Evolutionary conservation across 2,329 filamentous ascomycete genomes (phyloP), one percentile per base, ranked within the genome.

Genomic region (Pseudopithomyces chartarum): DNA sequence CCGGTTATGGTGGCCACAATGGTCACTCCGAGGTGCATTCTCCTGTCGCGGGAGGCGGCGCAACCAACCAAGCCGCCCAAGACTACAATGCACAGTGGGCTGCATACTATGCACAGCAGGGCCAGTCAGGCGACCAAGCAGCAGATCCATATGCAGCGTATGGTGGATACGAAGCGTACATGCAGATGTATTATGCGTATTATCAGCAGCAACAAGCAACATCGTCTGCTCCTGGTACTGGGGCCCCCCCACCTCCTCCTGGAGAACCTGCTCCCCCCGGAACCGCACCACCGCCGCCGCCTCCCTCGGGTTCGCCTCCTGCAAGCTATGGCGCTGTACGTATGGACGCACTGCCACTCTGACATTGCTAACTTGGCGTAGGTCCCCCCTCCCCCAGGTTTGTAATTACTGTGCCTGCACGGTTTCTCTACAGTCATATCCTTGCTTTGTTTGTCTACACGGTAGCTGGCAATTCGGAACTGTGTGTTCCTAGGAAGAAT

Each of bases 51-150:
- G 74, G 79, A 17, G 76, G 84, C 11, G 76, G 83, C 23, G 70
- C 75, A 8, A 71, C 67, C 52, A 61, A 56, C 42, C 66, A 70
- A 50, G 65, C 73, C 51, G 76, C 80, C 11, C 38, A 42, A 52
- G 90, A 96, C 67, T 95, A 95, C 73, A 86, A 96, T 73, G 89
- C 90, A 2, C 89, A 92, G 73, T 95, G 96, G 75, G 94, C 93
- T 59, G 69, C 66, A 29, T 70, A 70, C 56, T 70, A 73, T 54
- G 83, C 82, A 33, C 86, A 54, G 85, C 89, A 34, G 89, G 93
- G 70, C 61, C 86, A 54, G 86, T 89, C 33, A 89, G 93, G 70
- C 62, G 96, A 94, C 13, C 34, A 39, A 19, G 34, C 34, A 12
- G 47, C 26, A 15, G 47, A 50, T 36, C 47, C 47, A 19, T 50